Conservation (phyloP, 306 rosid genomes). For the Vigna angularis region DNA sequence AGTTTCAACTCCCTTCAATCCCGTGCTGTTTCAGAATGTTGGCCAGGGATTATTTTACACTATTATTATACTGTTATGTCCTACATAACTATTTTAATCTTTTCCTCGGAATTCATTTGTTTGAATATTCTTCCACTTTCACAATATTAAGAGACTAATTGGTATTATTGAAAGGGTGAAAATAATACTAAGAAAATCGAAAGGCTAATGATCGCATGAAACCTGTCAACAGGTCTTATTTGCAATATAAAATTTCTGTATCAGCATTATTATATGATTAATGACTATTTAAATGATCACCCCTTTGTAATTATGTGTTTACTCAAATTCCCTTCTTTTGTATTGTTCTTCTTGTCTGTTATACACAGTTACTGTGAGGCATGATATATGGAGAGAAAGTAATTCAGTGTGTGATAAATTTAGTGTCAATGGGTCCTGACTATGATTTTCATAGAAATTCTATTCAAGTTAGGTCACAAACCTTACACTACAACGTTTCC, state of each 20-base stretch:
- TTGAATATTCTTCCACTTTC: slow-evolving; percentile 43
- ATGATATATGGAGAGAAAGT: slow-evolving; percentile 35
- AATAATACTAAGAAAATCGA: not conserved
- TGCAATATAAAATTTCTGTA: slow-evolving; percentile 32
- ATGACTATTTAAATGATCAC: slow-evolving; percentile 24
- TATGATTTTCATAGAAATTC: slow-evolving; percentile 32
- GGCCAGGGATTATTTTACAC: slow-evolving; percentile 5
- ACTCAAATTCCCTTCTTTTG: slow-evolving; percentile 46
- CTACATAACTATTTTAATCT: slow-evolving; percentile 18
- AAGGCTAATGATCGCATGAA: slow-evolving; percentile 33
- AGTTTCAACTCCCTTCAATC: slow-evolving; percentile 52
- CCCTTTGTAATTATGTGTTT: slow-evolving; percentile 36
- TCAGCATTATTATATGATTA: slow-evolving; percentile 30
- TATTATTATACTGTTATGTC: slow-evolving; percentile 15
- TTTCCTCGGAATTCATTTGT: slow-evolving; percentile 32
- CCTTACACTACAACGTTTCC: slow-evolving; percentile 25
- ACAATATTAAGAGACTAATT: slow-evolving; percentile 36
- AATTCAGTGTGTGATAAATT: slow-evolving; percentile 33
- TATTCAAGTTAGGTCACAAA: slow-evolving; percentile 39
- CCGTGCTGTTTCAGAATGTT: slow-evolving; percentile 58
- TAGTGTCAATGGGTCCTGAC: slow-evolving; percentile 34
- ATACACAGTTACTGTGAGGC: slow-evolving; percentile 32
- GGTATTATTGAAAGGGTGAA: slow-evolving; percentile 30
- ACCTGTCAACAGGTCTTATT: slow-evolving; percentile 30
- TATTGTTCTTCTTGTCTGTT: slow-evolving; percentile 50